Conservation (phyloP, 2,329 filamentous ascomycete species). For the Aspergillus thermomutatus region DNA sequence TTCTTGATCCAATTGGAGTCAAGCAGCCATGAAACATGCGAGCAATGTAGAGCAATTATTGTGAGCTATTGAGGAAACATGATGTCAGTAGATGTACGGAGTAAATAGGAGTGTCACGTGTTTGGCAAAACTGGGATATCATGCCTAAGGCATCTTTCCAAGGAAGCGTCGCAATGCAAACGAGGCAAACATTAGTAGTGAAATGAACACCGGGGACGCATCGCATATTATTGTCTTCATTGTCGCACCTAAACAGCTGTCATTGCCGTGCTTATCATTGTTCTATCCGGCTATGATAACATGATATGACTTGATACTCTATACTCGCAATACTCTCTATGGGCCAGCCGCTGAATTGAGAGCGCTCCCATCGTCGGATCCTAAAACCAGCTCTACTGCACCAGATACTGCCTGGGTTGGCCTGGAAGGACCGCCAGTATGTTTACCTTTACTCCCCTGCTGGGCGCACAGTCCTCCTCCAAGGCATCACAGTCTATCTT, state of each 20-base stretch:
- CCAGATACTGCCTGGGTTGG: slow-evolving; percentile 8
- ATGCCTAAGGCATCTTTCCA: not conserved
- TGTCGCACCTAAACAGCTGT: not conserved
- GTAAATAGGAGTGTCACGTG: no score
- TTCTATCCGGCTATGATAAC: not conserved
- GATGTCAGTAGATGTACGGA: not conserved
- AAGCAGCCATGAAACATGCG: no score
- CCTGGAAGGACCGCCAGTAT: slow-evolving; percentile 49
- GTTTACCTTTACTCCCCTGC: slow-evolving; percentile 93
- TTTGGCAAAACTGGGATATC: no score
- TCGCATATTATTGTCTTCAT: not conserved
- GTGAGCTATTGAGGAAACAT: not conserved
- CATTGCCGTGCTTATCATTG: not conserved
- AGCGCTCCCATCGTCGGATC: slow-evolving; percentile 9
- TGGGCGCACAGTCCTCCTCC: slow-evolving; percentile 85
- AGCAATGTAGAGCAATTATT: no score
- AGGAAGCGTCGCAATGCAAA: slow-evolving; percentile 11
- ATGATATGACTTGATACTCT: slow-evolving; percentile 8
- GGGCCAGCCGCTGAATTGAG: not conserved
- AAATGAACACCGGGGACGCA: not conserved
- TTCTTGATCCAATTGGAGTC: no score
- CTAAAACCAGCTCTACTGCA: slow-evolving; percentile 2
- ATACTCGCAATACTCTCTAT: not conserved
- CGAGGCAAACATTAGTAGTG: slow-evolving; percentile 12
- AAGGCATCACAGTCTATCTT: slow-evolving; percentile 90